Base-by-base conservation (phyloP, 208 protist genomes). In the Naegleria fowleri region DNA sequence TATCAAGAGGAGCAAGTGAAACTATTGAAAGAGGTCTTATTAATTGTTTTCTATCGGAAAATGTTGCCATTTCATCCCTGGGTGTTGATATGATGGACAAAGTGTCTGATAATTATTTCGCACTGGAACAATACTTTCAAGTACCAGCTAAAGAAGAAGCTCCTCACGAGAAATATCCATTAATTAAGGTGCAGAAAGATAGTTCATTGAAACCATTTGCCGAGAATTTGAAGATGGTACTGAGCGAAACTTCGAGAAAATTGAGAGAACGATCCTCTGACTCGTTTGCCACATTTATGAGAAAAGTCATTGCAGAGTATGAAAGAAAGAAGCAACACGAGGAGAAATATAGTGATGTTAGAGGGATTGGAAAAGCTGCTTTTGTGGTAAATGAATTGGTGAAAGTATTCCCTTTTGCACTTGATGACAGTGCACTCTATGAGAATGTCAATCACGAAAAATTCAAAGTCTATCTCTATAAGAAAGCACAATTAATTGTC, bases 401-500 rank as follows among this genome's bases (percentile, higher is more conserved):
- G 5, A 86, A 86, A 2, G 19, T 19, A 7, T 86, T 86, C n/a
- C 39, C 39, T 15, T 0, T 4, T 1, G 38, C 40, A 19, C 38
- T 86, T 15, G 38, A 86, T 86, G 83, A 86, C n/a, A 33, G 9
- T 25, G 36, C 39, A 11, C 4, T 51, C 29, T 86, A 29, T n/a
- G 11, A 86, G n/a, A 86, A 4, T 86, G 83, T 3, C 1, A 51
- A 79, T 79, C 25, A n/a, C 9, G 67, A 79, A 79, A 13, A 15
- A 22, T 67, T 67, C 22, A 51, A 19, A 36, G 39, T 48, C 25
- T 86, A 33, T 86, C 38, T 86, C 0, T 51, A 40, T 33, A 86
- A 86, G 22, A 86, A 86, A 33, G 83, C 40, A 33, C 83, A 86
- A 48, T 86, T 86, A 33, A 38, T 86, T 7, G 33, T 86, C 11